Evolutionary conservation across 108 stramenopile genomes (phyloP).

Genomic region (Conticribra weissflogii): DNA sequence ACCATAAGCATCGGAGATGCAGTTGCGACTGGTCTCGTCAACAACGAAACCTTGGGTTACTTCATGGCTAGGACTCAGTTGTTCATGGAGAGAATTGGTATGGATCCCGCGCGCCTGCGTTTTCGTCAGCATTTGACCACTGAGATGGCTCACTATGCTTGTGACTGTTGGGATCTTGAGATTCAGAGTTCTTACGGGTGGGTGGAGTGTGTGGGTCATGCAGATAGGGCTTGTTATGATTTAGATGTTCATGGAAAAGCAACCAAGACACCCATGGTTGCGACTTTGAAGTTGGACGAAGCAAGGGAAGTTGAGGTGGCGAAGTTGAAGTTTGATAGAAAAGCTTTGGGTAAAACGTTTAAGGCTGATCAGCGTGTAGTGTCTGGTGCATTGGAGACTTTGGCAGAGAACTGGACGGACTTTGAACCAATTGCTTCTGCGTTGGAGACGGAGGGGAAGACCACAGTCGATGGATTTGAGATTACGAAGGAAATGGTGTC

Average conservation of each 20-base stretch:
- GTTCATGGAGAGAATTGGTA: conserved; percentile 97
- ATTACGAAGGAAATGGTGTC: conserved; percentile 93
- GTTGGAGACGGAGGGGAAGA: conserved; percentile 86
- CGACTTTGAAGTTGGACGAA: conserved; percentile 85
- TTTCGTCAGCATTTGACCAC: conserved; percentile 99
- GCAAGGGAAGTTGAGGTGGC: conserved; percentile 84
- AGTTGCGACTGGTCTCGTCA: conserved; percentile 91
- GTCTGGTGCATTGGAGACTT: conserved; percentile 88
- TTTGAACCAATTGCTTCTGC: conserved; percentile 90
- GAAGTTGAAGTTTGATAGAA: conserved; percentile 91
- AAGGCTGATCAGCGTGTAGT: conserved; percentile 93
- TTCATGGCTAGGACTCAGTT: conserved; percentile 99
- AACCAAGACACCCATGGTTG: conserved; percentile 94
- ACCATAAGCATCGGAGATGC: conserved; percentile 91
- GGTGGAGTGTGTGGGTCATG: conserved; percentile 99
- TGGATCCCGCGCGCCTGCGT: conserved; percentile 90
- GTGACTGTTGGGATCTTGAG: conserved; percentile 99
- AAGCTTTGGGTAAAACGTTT: conserved; percentile 89
- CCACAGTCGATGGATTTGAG: conserved; percentile 89
- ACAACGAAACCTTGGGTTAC: conserved; percentile 99
- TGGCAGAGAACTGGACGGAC: conserved; percentile 90
- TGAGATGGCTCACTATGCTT: conserved; percentile 99
- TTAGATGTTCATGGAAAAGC: conserved; percentile 95
- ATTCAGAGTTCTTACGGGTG: conserved; percentile 97
- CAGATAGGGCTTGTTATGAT: conserved; percentile 99